Evolutionary conservation across 805 yeast genomes (phyloP).

Genomic region (Saccharomycopsis sp.): DNA sequence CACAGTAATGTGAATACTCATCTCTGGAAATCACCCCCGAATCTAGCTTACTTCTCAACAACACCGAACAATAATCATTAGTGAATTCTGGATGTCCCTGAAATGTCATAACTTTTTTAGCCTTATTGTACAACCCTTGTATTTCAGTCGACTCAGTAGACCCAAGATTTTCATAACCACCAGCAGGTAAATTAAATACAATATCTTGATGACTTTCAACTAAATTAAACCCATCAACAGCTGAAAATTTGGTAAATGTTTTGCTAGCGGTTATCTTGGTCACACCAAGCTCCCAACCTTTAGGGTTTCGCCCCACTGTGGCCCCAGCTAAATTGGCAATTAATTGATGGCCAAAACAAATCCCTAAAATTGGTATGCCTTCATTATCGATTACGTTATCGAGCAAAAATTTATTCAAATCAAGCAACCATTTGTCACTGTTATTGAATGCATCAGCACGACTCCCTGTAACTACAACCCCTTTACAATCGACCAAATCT

Average conservation of each 20-base stretch:
- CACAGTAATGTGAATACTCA: slow-evolving; percentile 23
- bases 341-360: slow-evolving; percentile 88
- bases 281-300: slow-evolving; percentile 72
- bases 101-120: slow-evolving; percentile 46
- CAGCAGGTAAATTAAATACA: slow-evolving; percentile 38
- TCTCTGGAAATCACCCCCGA: slow-evolving; percentile 25
- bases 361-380: slow-evolving; percentile 50
- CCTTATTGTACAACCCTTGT: slow-evolving; percentile 60
- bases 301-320: slow-evolving; percentile 45
- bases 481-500: slow-evolving; percentile 24
- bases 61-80: slow-evolving; percentile 27
- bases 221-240: slow-evolving; percentile 30
- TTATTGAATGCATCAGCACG: slow-evolving; percentile 37
- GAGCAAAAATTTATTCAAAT: slow-evolving; percentile 32
- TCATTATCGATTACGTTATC: slow-evolving; percentile 19
- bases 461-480: slow-evolving; percentile 44
- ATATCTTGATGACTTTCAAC: slow-evolving; percentile 57
- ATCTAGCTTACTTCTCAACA: slow-evolving; percentile 23
- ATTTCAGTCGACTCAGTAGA: slow-evolving; percentile 45
- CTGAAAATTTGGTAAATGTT: background rate
- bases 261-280: slow-evolving; percentile 31
- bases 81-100: slow-evolving; percentile 91
- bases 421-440: slow-evolving; percentile 34
- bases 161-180: slow-evolving; percentile 39
- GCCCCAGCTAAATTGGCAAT: slow-evolving; percentile 61